Base-by-base conservation (phyloP, 352 stramenopile species). In the Blastocystis sp. region DNA sequence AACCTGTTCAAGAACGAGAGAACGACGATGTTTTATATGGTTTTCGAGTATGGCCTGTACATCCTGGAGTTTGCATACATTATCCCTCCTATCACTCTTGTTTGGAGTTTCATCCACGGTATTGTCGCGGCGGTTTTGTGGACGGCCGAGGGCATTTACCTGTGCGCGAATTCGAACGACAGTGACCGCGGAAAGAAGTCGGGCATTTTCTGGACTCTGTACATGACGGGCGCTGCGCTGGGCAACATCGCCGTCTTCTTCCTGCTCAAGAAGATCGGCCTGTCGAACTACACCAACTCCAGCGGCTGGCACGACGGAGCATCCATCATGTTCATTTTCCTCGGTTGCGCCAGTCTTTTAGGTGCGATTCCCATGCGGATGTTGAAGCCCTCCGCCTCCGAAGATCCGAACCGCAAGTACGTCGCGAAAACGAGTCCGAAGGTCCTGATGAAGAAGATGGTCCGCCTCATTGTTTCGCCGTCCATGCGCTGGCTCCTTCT, bases 31-130 rank as follows among this genome's bases (percentile, higher is more conserved):
- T 88, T 88, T 60, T 79, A 23, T 69, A 66, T 56, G 34, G 62
- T 61, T 9, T 79, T 79, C 45, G 78, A 88, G 45, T 88, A 88
- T 38, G 41, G 64, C 53, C 19, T 88, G 2, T 88, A 88, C 40
- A 79, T 88, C 64, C 53, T 88, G 21, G 10, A 76, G n/a, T 88
- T 88, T 76, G 67, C 64, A 1, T 88, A 88, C 53, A 79, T 88
- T 41, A 88, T 88, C 34, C 62, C 62, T 79, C 64, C 78, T 7
- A 11, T 88, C 14, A 61, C 28, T n/a, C 23, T 88, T 45, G 67
- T 88, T 40, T 88, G 78, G 78, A 88, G 78, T 62, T 88, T 88
- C 43, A 76, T 88, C 53, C 78, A 88, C 40, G 78, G 78, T 66
- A 79, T 88, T 53, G 62, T 76, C 48, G 78, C 78, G 11, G 64